These are phyloP conservation scores for Gymnopus androsaceus DNA, from an alignment of 1,284 basidiomycete species.

Conservation along the genomic window DNA sequence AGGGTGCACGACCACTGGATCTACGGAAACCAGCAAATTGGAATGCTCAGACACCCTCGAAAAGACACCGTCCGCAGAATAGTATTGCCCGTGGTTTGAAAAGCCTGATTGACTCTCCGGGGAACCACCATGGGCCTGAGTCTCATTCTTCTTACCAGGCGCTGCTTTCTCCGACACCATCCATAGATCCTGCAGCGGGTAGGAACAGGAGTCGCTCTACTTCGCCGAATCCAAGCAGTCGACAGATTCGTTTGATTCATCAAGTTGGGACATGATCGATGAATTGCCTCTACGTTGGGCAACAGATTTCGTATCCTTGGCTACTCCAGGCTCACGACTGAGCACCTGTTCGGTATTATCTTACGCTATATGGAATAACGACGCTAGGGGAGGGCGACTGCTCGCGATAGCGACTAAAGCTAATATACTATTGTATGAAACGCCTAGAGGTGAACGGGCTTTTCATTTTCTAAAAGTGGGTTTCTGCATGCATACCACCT, in stretches of 20 bases:
- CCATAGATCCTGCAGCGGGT: constrained; percentile 10
- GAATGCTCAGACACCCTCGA: constrained; percentile 51
- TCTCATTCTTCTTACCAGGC: constrained; percentile 34
- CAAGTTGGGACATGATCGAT: constrained; percentile 73
- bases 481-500: constrained; percentile 11
- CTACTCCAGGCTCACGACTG: constrained; percentile 64
- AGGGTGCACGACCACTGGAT: constrained; percentile 65
- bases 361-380: constrained; percentile 68
- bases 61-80: constrained; percentile 55
- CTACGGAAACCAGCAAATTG: constrained; percentile 53
- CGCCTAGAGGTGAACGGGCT: constrained; percentile 77
- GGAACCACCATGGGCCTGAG: constrained; percentile 12
- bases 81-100: constrained; percentile 63
- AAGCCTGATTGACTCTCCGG: constrained; percentile 52
- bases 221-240: constrained; percentile 24
- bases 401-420: constrained; percentile 76
- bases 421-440: constrained; percentile 74
- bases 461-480: constrained; percentile 77
- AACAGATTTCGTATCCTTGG: constrained; percentile 76
- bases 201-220: constrained; percentile 23
- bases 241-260: constrained; percentile 43
- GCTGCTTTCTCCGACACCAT: constrained; percentile 30
- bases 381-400: constrained; percentile 57
- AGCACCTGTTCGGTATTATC: constrained; percentile 57
- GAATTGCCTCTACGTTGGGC: constrained; percentile 79